Evolutionary conservation across 2,329 filamentous ascomycete genomes (phyloP), one percentile per base, ranked within the genome.

Genomic region (Venturiaceae sp.): DNA sequence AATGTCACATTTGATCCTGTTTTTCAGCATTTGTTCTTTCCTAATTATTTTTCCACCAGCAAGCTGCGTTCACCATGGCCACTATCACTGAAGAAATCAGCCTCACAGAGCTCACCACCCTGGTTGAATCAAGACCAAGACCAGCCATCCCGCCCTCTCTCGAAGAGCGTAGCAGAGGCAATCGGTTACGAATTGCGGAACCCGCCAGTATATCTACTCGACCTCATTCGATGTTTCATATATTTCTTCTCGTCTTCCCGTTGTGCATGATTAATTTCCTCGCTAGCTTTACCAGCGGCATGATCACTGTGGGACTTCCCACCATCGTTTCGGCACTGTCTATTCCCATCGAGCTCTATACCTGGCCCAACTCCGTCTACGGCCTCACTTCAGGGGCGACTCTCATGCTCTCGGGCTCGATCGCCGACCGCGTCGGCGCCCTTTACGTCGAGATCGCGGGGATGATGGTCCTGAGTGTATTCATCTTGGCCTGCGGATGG

Each of bases 341-440:
- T 6, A 60, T 69, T 1, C 62, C 64, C 56, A 67, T 72, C 44
- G 68, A 64, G 4, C 67, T 68, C 3, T 69, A 68, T 53, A 63
- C 69, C 2, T 69, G 69, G 69, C 70, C 69, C 4, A 64, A 68
- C n/a, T 72, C 69, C 1, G 65, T 72, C 13, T 71, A 71, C 57
- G 62, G 69, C 3, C 62, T 81, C 16, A 77, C 77, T 0, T 75
- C 74, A 55, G 78, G 76, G 52, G 78, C 76, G 47, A 75, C 74
- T 5, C 72, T 82, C 0, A 69, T 82, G 1, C 64, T 81, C 1
- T 72, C 74, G 3, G 80, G 80, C 3, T 76, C 79, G 3, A 66
- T 82, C 6, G 73, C 78, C 6, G 79, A 82, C 66, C 73, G 78
- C 0, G 69, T 81, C 3, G 80, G 80, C 0, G 74, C 72, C 46